Base-by-base conservation (phyloP, 768 basidiomycete species). In the Aureoboletus auriporus region DNA sequence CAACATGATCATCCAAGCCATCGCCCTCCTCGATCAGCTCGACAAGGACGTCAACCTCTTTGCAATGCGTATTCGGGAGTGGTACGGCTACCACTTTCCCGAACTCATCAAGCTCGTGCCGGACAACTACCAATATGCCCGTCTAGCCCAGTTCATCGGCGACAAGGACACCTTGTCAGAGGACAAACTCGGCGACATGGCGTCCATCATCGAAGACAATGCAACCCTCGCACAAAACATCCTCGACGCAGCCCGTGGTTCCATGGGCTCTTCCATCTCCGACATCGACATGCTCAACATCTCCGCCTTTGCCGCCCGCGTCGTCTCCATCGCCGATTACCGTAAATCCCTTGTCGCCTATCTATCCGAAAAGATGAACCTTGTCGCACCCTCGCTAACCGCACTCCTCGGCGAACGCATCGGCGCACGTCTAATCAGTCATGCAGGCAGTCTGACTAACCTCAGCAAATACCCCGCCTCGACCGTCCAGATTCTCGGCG, bases 1-100 rank as follows among this genome's bases (percentile, higher is more conserved):
- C 72, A 96, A 98, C 77, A 98, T 98, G 95, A 97, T 98, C 71
- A 98, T 98, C 59, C 95, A 97, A 71, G 95, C 95, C 51, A 97
- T 98, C 65, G 90, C 94, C 5, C 84, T 97, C 49, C 89, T 96
- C 60, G 95, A 98, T 73, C 94, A 97, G 63, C 86, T 97, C 62
- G 95, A 98, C 80, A 98, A 97, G 76, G 95, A 98, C 68, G 93
- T 97, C 69, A 98, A 98, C 75, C 83, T 94, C 28, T 97, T 98
- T 68, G 88, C 93, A 16, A 98, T 98, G 95, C 89, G 95, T 30
- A 84, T 96, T 43, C 79, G 95, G 60, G 95, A 98, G 68, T 98
- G 95, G 95, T 98, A 98, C 68, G 95, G 95, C 7, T 97, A 94
- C 74, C 95, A 97, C 68, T 98, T 96, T 77, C 95, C 95, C 34